These are phyloP conservation scores for Austroboletus olivaceoglutinosus DNA, from an alignment of 1,284 basidiomycete species.

Conservation along the genomic window DNA sequence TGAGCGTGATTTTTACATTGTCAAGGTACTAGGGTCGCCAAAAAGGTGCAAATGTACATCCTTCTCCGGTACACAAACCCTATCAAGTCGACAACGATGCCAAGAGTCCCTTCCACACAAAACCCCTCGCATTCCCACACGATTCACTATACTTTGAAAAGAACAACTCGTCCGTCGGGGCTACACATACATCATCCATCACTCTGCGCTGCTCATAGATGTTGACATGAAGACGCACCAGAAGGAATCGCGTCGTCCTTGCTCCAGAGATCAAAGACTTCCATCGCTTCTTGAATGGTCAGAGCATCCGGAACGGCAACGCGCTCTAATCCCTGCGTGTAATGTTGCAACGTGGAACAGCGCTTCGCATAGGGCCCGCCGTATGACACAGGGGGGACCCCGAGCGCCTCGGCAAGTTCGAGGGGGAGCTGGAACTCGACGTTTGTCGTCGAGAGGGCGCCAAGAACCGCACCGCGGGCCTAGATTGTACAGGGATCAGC, in stretches of 20 bases:
- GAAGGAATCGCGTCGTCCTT: constrained; percentile 41
- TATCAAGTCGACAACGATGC: constrained; percentile 36
- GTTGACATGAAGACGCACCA: constrained; percentile 11
- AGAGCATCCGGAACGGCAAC: constrained; percentile 59
- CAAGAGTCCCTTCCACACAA: constrained; percentile 71
- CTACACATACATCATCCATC: constrained; percentile 31
- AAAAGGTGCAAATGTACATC: no score
- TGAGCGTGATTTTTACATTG: no score
- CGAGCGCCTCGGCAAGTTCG: constrained; percentile 60
- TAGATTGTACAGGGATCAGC: constrained; percentile 16
- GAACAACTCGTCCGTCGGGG: constrained; percentile 62
- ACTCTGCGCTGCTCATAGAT: neutral
- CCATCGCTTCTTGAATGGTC: constrained; percentile 59
- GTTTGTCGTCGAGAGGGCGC: constrained; percentile 60
- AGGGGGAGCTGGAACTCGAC: constrained; percentile 52
- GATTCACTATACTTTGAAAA: constrained; percentile 71
- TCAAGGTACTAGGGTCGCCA: no score
- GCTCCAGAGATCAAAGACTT: constrained; percentile 71
- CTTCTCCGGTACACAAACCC: no score
- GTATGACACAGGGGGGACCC: constrained; percentile 35
- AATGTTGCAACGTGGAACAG: constrained; percentile 44
- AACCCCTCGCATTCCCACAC: constrained; percentile 69
- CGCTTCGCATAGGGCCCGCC: constrained; percentile 51
- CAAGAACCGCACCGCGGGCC: constrained; percentile 65
- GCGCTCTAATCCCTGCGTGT: constrained; percentile 52